A percentile compares a stretch with the other conserved stretches of the same genome.
Conservation (phyloP, 805 yeast species). For the Candida golubevii region DNA sequence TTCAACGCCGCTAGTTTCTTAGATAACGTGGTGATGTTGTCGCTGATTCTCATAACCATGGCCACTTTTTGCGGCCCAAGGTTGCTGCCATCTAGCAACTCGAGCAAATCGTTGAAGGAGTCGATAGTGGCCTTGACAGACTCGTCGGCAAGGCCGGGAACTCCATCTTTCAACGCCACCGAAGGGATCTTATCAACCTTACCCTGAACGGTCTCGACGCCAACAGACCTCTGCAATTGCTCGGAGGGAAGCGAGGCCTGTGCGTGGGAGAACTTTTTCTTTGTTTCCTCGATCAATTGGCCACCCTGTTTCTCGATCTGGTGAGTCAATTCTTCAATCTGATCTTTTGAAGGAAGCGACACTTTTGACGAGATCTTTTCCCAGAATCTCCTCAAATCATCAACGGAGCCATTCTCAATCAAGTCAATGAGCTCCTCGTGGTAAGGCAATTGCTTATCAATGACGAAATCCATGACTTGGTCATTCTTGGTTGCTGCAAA, state of each 20-base stretch:
- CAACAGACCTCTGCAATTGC: constrained; percentile 40
- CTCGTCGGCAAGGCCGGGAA: constrained; percentile 25
- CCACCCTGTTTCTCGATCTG: constrained; percentile 32
- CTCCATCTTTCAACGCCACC: constrained; percentile 22
- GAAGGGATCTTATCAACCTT: constrained; percentile 31
- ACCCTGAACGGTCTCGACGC: constrained; percentile 30
- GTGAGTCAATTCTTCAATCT: constrained; percentile 29
- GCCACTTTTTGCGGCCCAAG: constrained; percentile 23
- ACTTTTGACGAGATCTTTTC: constrained; percentile 17
- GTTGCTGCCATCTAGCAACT: constrained; percentile 29
- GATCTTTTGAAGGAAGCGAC: constrained; percentile 29
- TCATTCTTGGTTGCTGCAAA: constrained; percentile 42
- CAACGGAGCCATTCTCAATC: constrained; percentile 33
- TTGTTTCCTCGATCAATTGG: constrained; percentile 34
- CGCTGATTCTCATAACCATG: constrained; percentile 31
- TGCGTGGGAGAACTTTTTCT: constrained; percentile 23
- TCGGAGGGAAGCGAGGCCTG: constrained; percentile 30
- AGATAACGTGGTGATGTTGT: constrained; percentile 29
- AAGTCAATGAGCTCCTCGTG: constrained; percentile 37
- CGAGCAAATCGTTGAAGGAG: constrained; percentile 37
- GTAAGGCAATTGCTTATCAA: constrained; percentile 41
- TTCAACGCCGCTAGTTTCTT: constrained; percentile 31
- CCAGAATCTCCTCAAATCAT: constrained; percentile 25
- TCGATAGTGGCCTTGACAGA: constrained; percentile 32
- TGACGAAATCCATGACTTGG: constrained; percentile 40